phyloP scores from a whole-genome alignment of 2,329 filamentous ascomycete genomes.

The Neofusicoccum umdonicola region DNA sequence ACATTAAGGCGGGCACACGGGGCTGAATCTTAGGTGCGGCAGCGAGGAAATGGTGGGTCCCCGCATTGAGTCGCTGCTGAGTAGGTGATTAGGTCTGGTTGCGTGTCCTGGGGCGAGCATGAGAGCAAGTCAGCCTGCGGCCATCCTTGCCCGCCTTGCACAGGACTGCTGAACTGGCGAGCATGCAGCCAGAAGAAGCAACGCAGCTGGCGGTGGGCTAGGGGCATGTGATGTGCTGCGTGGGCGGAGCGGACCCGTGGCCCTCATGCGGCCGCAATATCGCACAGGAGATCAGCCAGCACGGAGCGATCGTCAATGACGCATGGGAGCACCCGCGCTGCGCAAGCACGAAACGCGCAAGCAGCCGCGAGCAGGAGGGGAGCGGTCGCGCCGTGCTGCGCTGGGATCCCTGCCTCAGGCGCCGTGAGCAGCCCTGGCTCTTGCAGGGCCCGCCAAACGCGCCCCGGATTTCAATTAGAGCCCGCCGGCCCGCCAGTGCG shows the following conservation, averaged over 20 bases:
- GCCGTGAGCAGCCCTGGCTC: background rate
- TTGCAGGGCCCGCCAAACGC: background rate
- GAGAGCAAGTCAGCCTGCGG: slow-evolving; percentile 15
- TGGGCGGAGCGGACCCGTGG: slow-evolving; percentile 8
- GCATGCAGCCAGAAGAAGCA: slow-evolving; percentile 8
- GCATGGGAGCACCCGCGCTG: slow-evolving; percentile 4
- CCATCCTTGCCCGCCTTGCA: slow-evolving; percentile 12
- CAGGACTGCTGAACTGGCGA: slow-evolving; percentile 13
- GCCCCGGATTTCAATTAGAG: background rate
- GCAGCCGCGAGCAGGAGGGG: background rate
- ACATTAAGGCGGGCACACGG: slow-evolving; percentile 18
- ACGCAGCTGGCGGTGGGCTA: slow-evolving; percentile 9
- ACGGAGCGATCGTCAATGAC: slow-evolving; percentile 9
- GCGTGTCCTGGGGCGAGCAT: slow-evolving; percentile 11
- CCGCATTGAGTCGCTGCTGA: slow-evolving; percentile 18
- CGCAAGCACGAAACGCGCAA: background rate
- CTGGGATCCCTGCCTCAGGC: slow-evolving; percentile 11
- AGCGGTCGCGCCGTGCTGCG: background rate
- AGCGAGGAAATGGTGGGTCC: slow-evolving; percentile 15
- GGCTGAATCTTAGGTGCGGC: slow-evolving; percentile 17
- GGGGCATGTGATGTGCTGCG: slow-evolving; percentile 9
- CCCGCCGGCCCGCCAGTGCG: background rate
- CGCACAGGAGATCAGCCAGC: slow-evolving; percentile 13
- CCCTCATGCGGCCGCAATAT: slow-evolving; percentile 9
- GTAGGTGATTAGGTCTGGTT: slow-evolving; percentile 11